phyloP scores from a whole-genome alignment of 352 stramenopile species.

The Peronospora belbahrii region DNA sequence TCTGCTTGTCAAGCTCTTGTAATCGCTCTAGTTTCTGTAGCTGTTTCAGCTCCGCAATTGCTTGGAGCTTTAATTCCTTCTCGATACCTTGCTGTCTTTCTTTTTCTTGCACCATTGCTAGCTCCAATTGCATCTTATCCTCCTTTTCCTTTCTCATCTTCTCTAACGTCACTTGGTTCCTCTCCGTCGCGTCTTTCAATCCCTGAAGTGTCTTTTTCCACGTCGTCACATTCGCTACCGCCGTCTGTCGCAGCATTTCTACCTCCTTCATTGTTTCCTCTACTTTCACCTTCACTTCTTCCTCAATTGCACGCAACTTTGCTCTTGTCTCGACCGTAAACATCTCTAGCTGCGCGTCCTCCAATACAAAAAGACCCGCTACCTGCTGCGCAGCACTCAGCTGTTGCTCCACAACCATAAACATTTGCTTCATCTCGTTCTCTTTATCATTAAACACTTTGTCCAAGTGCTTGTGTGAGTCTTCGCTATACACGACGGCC shows the following conservation, averaged over 20 bases:
- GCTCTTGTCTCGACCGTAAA: constrained; percentile 14
- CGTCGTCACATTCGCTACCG: constrained; percentile 11
- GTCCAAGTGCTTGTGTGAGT: background rate
- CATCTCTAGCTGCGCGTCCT: constrained; percentile 18
- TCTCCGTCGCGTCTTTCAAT: constrained; percentile 13
- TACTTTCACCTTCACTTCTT: constrained; percentile 13
- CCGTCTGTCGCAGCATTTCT: background rate
- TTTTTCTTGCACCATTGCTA: constrained; percentile 9
- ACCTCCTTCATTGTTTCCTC: constrained; percentile 8
- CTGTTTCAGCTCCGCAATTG: constrained; percentile 2
- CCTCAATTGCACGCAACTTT: constrained; percentile 6
- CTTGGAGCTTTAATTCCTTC: background rate
- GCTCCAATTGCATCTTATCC: background rate
- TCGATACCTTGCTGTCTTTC: constrained; percentile 3
- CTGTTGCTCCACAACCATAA: constrained; percentile 15
- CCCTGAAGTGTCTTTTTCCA: constrained; percentile 18
- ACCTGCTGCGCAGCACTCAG: constrained; percentile 12
- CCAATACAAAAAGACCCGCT: constrained; percentile 16
- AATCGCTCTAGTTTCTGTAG: constrained; percentile 3
- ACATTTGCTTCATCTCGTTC: constrained; percentile 11
- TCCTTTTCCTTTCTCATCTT: constrained; percentile 3
- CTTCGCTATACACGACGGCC: background rate
- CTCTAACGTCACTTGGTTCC: constrained; percentile 10
- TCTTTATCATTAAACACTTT: background rate
- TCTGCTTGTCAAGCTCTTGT: constrained; percentile 1